Evolutionary conservation across 192 early-diverging fungal species (phyloP).

Genomic region (Gamsiella multidivaricata): DNA sequence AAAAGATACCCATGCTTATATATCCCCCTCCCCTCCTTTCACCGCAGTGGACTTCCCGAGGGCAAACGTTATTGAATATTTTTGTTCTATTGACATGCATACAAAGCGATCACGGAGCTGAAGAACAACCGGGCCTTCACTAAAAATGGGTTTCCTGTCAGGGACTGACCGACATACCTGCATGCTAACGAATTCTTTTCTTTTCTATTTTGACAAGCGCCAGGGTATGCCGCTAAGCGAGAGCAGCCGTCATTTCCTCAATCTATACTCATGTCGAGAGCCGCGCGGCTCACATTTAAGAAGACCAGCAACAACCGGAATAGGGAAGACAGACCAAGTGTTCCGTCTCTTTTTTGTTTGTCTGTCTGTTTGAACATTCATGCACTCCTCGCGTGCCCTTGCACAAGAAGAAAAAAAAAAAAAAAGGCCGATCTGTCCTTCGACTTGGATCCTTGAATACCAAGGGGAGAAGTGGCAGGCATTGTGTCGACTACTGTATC

Average conservation of each 20-base stretch:
- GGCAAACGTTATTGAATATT: neutral
- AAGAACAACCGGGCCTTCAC: neutral
- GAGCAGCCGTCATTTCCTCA: too few species aligned
- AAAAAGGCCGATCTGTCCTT: neutral
- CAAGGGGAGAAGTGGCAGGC: too few species aligned
- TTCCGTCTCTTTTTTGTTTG: neutral
- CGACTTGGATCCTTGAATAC: too few species aligned
- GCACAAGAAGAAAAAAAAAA: neutral
- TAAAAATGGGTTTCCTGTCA: too few species aligned
- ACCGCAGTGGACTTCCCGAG: neutral
- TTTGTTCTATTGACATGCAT: neutral
- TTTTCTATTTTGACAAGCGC: too few species aligned
- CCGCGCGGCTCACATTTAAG: neutral
- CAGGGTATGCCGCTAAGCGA: too few species aligned
- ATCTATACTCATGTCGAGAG: neutral
- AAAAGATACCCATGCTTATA: slow-evolving; percentile 6
- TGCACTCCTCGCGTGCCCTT: neutral
- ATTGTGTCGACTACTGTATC: too few species aligned
- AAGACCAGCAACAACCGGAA: neutral
- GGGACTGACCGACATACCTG: too few species aligned
- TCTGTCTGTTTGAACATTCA: neutral
- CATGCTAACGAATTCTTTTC: too few species aligned
- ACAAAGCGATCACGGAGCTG: neutral
- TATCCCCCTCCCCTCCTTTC: neutral
- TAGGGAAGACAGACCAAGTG: neutral